Percentiles rank a stretch among this genome's conserved stretches.
phyloP scores from a whole-genome alignment of 352 stramenopile species.

The Blastocystis sp. region DNA sequence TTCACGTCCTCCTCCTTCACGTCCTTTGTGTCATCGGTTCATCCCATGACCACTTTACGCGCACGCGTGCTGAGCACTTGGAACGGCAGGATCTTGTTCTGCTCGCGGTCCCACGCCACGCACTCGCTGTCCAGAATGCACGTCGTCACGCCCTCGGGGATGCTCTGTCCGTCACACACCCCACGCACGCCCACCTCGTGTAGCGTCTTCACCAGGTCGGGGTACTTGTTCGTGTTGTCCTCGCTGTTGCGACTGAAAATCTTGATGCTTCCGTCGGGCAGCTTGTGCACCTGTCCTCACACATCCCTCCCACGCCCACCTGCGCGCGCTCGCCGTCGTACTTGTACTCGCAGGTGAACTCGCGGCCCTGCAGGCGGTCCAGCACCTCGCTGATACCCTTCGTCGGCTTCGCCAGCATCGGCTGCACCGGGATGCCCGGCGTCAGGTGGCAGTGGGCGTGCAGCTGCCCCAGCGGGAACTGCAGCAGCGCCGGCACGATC shows the following conservation, averaged over 20 bases:
- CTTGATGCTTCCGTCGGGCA: conserved; percentile 82
- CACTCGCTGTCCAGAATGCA: conserved; percentile 97
- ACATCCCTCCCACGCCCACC: conserved; percentile 68
- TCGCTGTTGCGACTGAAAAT: conserved; percentile 97
- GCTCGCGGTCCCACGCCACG: conserved; percentile 93
- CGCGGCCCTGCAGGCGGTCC: conserved; percentile 88
- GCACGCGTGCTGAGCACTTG: conserved; percentile 95
- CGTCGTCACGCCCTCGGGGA: conserved; percentile 63
- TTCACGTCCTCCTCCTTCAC: conserved; percentile 73
- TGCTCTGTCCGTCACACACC: background rate
- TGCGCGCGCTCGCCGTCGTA: conserved; percentile 98
- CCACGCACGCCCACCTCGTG: conserved; percentile 73
- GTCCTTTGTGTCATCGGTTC: conserved; percentile 59
- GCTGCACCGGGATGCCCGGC: conserved; percentile 87
- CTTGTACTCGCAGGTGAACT: conserved; percentile 99
- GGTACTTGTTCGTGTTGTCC: conserved; percentile 94
- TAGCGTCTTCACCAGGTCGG: conserved; percentile 82
- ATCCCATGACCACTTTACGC: conserved; percentile 77
- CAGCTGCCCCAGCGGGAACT: conserved; percentile 64
- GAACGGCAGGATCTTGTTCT: conserved; percentile 92
- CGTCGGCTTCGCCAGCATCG: conserved; percentile 96
- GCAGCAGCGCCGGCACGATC: conserved; percentile 85
- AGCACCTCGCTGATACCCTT: conserved; percentile 93
- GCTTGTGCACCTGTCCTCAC: conserved; percentile 79
- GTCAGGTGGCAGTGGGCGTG: conserved; percentile 82